Conservation (phyloP, 139 green algal genomes). For the Chlamydomonas incerta region DNA sequence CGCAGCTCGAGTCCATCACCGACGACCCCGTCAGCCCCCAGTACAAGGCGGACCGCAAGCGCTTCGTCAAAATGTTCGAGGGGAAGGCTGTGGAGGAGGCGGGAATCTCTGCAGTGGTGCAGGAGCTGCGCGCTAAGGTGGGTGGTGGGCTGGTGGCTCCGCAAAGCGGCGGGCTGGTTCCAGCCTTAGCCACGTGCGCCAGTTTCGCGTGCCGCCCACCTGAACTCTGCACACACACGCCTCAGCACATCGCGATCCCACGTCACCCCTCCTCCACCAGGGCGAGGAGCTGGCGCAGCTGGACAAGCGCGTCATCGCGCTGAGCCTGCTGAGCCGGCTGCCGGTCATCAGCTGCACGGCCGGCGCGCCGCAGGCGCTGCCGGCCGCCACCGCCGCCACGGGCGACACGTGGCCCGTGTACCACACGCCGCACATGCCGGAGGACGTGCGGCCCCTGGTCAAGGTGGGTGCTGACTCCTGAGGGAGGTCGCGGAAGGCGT, state of each 20-base stretch:
- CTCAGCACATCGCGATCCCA: too few relatives aligned
- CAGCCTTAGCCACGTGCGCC: too few relatives aligned
- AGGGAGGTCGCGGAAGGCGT: too few relatives aligned
- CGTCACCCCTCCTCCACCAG: neutral
- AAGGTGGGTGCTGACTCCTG: conserved; percentile 5
- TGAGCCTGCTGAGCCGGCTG: conserved; percentile 24
- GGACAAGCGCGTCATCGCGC: conserved; percentile 19
- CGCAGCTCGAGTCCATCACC: conserved; percentile 4
- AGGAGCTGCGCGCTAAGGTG: neutral
- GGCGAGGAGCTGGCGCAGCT: conserved; percentile 19
- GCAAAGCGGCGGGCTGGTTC: too few relatives aligned
- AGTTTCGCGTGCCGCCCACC: too few relatives aligned
- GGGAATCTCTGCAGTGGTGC: neutral
- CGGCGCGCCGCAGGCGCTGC: neutral
- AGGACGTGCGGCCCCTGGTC: neutral
- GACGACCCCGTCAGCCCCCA: neutral
- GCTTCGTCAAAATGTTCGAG: conserved; percentile 1
- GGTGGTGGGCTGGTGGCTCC: too few relatives aligned
- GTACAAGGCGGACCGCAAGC: conserved; percentile 21
- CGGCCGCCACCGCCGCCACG: neutral
- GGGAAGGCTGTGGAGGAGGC: neutral
- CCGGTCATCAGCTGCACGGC: neutral
- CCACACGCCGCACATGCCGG: conserved; percentile 7
- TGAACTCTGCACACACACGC: too few relatives aligned
- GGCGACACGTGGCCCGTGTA: conserved; percentile 38